A percentile compares a stretch with the other conserved stretches of the same genome.
These are phyloP conservation scores for Otatea glauca DNA, from an alignment of 176 grass and related monocot genomes.

Conservation along the genomic window DNA sequence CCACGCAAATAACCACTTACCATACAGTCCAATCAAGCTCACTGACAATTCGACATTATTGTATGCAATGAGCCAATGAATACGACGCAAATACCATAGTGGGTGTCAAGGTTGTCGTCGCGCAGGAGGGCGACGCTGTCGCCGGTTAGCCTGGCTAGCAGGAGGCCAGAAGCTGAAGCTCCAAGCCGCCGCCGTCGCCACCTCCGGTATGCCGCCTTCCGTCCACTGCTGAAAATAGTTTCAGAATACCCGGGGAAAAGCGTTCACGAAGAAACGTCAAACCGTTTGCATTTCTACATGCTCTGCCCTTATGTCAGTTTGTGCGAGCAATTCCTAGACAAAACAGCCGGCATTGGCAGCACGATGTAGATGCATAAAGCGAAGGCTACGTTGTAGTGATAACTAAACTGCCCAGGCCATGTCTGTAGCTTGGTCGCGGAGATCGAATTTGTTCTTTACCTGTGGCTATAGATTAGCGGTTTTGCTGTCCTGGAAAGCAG, in stretches of 20 bases:
- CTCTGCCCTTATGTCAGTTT: too few relatives aligned
- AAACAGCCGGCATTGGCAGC: too few relatives aligned
- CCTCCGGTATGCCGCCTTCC: constrained; percentile 44
- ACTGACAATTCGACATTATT: too few relatives aligned
- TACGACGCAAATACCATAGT: background rate
- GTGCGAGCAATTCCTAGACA: background rate
- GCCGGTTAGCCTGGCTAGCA: constrained; percentile 48
- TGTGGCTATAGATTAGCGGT: constrained; percentile 8
- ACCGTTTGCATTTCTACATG: background rate
- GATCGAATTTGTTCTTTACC: constrained; percentile 23
- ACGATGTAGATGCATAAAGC: constrained; percentile 19
- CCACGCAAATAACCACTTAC: too few relatives aligned
- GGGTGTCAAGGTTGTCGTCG: constrained; percentile 49
- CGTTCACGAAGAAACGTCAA: background rate
- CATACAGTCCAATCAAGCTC: background rate
- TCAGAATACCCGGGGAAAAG: background rate
- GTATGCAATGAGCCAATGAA: background rate
- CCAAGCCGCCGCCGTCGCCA: constrained; percentile 52
- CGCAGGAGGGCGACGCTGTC: constrained; percentile 48
- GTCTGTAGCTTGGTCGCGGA: background rate
- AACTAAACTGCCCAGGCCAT: background rate
- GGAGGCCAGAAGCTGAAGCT: constrained; percentile 43
- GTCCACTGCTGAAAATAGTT: background rate
- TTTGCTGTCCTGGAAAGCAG: constrained; percentile 17
- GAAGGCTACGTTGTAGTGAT: background rate